Conservation (phyloP, 2,329 filamentous ascomycete species). For the Colletotrichum aenigma region DNA sequence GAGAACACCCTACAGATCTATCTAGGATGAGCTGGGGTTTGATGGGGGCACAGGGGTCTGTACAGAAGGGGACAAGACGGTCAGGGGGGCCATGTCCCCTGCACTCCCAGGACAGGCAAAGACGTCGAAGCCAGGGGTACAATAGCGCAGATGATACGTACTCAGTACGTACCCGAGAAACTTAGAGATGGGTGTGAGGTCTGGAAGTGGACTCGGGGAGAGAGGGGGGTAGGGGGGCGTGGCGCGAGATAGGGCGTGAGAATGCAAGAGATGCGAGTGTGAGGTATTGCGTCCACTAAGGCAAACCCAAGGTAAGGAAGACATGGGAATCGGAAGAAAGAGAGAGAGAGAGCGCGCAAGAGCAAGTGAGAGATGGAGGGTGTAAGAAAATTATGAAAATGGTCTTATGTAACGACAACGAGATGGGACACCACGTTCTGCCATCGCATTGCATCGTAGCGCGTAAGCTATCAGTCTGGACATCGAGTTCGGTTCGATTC, state of each 20-base stretch:
- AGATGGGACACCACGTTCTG: not conserved
- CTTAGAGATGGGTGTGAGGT: not conserved
- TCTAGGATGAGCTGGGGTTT: slow-evolving; percentile 7
- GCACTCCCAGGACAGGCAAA: not conserved
- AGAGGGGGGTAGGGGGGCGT: not conserved
- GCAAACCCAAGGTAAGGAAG: not conserved
- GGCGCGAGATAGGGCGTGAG: not conserved
- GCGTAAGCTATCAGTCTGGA: not conserved
- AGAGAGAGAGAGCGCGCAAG: not conserved
- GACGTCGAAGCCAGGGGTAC: not conserved
- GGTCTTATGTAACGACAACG: not conserved
- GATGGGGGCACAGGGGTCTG: slow-evolving; percentile 3
- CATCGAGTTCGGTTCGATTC: not conserved
- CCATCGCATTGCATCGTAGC: not conserved
- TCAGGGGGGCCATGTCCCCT: not conserved
- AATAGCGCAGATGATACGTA: not conserved
- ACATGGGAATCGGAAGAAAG: not conserved
- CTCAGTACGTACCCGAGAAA: not conserved
- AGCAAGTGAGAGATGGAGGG: not conserved
- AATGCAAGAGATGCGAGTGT: not conserved
- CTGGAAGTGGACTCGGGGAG: not conserved
- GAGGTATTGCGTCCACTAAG: not conserved
- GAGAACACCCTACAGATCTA: slow-evolving; percentile 19
- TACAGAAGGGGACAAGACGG: not conserved
- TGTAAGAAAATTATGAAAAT: not conserved